A percentile compares a stretch with the other conserved stretches of the same genome.
phyloP scores from a whole-genome alignment of 495 filamentous ascomycete species.

The Talaromyces wortmannii region DNA sequence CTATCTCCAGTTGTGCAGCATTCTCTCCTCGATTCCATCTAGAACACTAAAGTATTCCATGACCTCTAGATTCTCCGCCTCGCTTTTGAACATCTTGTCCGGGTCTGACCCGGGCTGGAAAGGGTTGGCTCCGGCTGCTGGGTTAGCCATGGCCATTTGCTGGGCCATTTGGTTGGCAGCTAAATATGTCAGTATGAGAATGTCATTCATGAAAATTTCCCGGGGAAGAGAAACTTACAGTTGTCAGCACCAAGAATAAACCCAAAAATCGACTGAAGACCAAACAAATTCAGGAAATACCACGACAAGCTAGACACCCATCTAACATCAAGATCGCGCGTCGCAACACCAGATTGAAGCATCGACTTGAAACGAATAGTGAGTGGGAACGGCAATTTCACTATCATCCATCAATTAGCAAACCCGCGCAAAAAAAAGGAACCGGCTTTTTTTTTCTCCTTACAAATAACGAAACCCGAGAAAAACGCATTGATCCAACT shows the following conservation, averaged over 20 bases:
- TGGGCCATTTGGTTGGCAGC: constrained; percentile 92
- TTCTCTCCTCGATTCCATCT: constrained; percentile 75
- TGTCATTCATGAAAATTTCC: neutral
- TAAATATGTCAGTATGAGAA: constrained; percentile 24
- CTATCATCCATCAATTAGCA: constrained; percentile 36
- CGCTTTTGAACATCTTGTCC: constrained; percentile 82
- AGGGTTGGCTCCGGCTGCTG: constrained; percentile 59
- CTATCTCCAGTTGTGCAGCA: constrained; percentile 44
- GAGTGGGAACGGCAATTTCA: constrained; percentile 97
- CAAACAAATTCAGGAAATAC: constrained; percentile 97
- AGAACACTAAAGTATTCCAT: constrained; percentile 87
- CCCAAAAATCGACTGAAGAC: constrained; percentile 94
- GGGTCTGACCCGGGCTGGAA: constrained; percentile 94
- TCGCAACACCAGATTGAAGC: constrained; percentile 94
- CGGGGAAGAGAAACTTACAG: constrained; percentile 44
- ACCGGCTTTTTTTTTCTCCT: constrained; percentile 21
- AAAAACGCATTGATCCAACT: constrained; percentile 99
- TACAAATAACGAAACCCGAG: constrained; percentile 93
- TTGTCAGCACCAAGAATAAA: constrained; percentile 95
- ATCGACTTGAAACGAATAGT: constrained; percentile 99
- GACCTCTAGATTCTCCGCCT: constrained; percentile 93
- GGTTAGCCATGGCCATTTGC: constrained; percentile 83
- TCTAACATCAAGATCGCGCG: constrained; percentile 88
- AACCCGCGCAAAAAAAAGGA: no score
- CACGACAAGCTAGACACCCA: constrained; percentile 98